Evolutionary conservation across 2,329 filamentous ascomycete genomes (phyloP).

Genomic region (Coniochaeta pulveracea): DNA sequence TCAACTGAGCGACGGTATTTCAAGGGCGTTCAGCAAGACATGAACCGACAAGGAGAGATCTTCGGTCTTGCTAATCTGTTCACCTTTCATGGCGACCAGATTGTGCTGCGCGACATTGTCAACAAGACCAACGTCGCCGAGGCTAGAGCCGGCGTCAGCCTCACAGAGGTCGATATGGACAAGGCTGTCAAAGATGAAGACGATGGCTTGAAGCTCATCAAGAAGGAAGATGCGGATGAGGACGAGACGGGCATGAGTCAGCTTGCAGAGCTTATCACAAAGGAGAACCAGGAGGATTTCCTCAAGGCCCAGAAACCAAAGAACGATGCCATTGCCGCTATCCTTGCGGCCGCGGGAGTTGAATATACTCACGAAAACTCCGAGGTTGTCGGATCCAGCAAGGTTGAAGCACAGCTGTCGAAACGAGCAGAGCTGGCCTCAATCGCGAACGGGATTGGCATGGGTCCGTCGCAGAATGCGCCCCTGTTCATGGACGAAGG

Average conservation of each 20-base stretch:
- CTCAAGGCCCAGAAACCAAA: slow-evolving; percentile 26
- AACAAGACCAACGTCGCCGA: slow-evolving; percentile 98
- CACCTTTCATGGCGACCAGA: slow-evolving; percentile 64
- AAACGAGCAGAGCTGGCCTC: slow-evolving; percentile 58
- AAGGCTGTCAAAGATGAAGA: slow-evolving; percentile 45
- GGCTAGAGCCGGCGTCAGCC: slow-evolving; percentile 70
- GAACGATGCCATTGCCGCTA: slow-evolving; percentile 75
- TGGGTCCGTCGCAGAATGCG: slow-evolving; percentile 14
- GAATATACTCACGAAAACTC: slow-evolving; percentile 95
- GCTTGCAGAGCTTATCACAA: slow-evolving; percentile 49
- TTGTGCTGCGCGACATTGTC: slow-evolving; percentile 86
- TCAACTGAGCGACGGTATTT: slow-evolving; percentile 91
- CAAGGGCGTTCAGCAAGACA: slow-evolving; percentile 79
- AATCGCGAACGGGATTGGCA: slow-evolving; percentile 33
- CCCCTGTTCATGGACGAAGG: slow-evolving; percentile 40
- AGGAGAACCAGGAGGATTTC: slow-evolving; percentile 29
- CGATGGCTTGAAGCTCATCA: slow-evolving; percentile 25
- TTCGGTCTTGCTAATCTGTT: slow-evolving; percentile 87
- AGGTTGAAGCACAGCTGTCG: slow-evolving; percentile 77
- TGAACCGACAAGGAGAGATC: slow-evolving; percentile 78
- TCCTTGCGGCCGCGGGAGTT: slow-evolving; percentile 77
- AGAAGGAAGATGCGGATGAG: slow-evolving; percentile 29
- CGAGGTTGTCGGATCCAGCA: slow-evolving; percentile 86
- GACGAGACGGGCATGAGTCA: slow-evolving; percentile 58
- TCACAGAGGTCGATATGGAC: slow-evolving; percentile 66